Evolutionary conservation across 2,329 filamentous ascomycete species (phyloP).

Genomic region (Ceratocystis lukuohia): DNA sequence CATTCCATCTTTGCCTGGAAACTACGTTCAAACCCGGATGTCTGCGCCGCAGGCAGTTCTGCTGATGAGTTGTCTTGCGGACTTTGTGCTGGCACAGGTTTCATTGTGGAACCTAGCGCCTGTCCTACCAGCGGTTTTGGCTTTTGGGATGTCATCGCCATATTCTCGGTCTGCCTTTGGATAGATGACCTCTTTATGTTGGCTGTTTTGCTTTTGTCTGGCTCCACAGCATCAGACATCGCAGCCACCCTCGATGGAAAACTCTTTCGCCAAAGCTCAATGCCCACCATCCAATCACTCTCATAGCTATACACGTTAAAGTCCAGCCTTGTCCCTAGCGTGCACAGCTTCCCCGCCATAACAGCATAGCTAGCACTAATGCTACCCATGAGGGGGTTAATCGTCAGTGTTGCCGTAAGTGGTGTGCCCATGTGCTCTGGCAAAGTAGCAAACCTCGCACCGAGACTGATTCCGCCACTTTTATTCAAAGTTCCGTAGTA

Average conservation of each 20-base stretch:
- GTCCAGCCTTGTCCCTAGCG: conserved; percentile 79
- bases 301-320: conserved; percentile 99
- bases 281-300: conserved; percentile 80
- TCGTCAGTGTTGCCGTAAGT: conserved; percentile 80
- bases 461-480: conserved; percentile 79
- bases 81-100: background rate
- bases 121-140: background rate
- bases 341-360: conserved; percentile 67
- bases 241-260: conserved; percentile 29
- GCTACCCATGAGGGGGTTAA: conserved; percentile 91
- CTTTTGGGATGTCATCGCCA: background rate
- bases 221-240: conserved; percentile 22
- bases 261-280: conserved; percentile 75
- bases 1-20: conserved; percentile 42
- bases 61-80: background rate
- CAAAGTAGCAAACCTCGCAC: conserved; percentile 77
- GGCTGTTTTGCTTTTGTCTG: background rate
- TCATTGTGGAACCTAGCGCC: background rate
- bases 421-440: conserved; percentile 72
- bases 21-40: conserved; percentile 30
- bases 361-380: conserved; percentile 86
- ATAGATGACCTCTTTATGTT: background rate
- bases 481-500: conserved; percentile 96
- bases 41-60: background rate
- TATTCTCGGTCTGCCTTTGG: background rate